A percentile compares a stretch with the other conserved stretches of the same genome.
Conservation (phyloP, 176 grass and related monocot species). For the Oryza brachyantha region DNA sequence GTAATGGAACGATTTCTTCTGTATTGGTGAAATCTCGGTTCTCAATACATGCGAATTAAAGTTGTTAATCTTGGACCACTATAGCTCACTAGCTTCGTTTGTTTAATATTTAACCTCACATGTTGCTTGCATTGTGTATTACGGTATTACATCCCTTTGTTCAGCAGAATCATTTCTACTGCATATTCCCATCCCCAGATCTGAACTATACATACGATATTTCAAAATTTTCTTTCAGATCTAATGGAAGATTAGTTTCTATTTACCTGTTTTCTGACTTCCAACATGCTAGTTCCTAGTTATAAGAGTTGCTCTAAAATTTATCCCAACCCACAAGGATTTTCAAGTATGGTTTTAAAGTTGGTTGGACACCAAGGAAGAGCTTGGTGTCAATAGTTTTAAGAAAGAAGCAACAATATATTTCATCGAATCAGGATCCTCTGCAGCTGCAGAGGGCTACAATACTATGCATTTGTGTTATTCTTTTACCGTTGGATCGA, state of each 20-base stretch:
- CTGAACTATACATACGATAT: constrained; percentile 4
- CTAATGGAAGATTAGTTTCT: background rate
- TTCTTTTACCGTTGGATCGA: too few relatives aligned
- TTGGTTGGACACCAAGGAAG: too few relatives aligned
- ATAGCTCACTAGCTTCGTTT: constrained; percentile 2
- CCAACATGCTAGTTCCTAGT: background rate
- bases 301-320: background rate
- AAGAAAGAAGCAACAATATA: too few relatives aligned
- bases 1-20: background rate
- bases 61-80: constrained; percentile 22
- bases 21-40: background rate
- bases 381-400: too few relatives aligned
- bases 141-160: background rate
- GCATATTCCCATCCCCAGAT: constrained; percentile 6
- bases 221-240: constrained; percentile 21
- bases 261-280: background rate
- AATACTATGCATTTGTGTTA: too few relatives aligned
- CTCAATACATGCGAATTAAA: background rate
- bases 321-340: background rate
- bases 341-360: too few relatives aligned
- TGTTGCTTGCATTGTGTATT: constrained; percentile 21
- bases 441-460: too few relatives aligned
- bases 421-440: too few relatives aligned
- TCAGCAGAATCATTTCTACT: background rate
- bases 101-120: constrained; percentile 5